phyloP scores from a whole-genome alignment of 768 basidiomycete species.

The Lepiota venenata region DNA sequence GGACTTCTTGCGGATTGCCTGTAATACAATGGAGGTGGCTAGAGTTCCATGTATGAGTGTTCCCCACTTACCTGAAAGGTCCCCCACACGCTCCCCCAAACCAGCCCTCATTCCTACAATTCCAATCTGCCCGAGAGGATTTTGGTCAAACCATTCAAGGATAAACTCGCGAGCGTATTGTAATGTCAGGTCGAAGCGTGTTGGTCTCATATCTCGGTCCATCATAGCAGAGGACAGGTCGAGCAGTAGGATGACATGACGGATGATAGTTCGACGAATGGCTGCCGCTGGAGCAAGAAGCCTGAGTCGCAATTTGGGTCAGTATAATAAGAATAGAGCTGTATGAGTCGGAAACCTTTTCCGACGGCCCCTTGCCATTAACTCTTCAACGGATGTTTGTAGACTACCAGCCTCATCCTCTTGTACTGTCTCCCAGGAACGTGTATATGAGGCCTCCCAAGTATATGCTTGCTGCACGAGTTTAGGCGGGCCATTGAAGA shows the following conservation, averaged over 20 bases:
- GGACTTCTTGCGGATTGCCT: slow-evolving; percentile 89
- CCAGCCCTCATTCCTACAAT: slow-evolving; percentile 92
- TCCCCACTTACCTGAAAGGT: slow-evolving; percentile 79
- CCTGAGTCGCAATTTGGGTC: slow-evolving; percentile 32
- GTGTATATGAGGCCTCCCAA: slow-evolving; percentile 94
- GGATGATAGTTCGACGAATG: slow-evolving; percentile 92
- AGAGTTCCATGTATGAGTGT: neutral
- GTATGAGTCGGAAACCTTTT: slow-evolving; percentile 54
- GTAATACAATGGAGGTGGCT: neutral
- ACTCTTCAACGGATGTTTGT: slow-evolving; percentile 84
- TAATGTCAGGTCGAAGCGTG: slow-evolving; percentile 86
- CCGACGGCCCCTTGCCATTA: slow-evolving; percentile 82
- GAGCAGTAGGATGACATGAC: slow-evolving; percentile 89
- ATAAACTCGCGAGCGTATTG: slow-evolving; percentile 92
- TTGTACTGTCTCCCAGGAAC: slow-evolving; percentile 96
- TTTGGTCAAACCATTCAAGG: slow-evolving; percentile 98
- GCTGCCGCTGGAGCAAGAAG: slow-evolving; percentile 81
- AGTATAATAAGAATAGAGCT: slow-evolving; percentile 2
- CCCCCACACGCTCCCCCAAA: slow-evolving; percentile 84
- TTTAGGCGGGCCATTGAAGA: neutral
- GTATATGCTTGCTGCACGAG: slow-evolving; percentile 72
- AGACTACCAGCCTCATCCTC: slow-evolving; percentile 94
- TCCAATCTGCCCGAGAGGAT: slow-evolving; percentile 95
- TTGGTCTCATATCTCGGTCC: slow-evolving; percentile 95
- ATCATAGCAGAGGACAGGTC: slow-evolving; percentile 91